Evolutionary conservation across 73 alveolate genomes (phyloP).

Genomic region (Blepharisma stoltei): DNA sequence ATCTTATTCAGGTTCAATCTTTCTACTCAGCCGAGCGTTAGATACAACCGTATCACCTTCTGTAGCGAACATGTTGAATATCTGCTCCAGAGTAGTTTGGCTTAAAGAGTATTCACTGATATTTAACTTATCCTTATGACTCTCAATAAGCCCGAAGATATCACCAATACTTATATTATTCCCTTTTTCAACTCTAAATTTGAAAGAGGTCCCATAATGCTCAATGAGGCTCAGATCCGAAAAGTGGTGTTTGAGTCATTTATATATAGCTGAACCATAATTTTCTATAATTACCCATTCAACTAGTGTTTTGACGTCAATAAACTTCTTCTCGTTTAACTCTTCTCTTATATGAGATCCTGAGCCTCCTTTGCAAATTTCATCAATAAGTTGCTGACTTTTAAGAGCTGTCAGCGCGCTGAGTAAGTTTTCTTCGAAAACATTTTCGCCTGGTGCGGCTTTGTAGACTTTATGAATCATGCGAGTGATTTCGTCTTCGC

Average conservation of each 20-base stretch:
- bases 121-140: conserved; percentile 46
- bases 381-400: neutral
- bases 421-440: neutral
- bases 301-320: conserved; percentile 44
- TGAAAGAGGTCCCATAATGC: conserved; percentile 60
- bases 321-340: conserved; percentile 34
- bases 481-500: conserved; percentile 32
- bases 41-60: conserved; percentile 33
- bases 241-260: conserved; percentile 46
- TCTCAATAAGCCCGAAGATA: conserved; percentile 65
- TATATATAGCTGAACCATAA: conserved; percentile 47
- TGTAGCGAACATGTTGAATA: conserved; percentile 70
- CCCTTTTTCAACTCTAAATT: conserved; percentile 56
- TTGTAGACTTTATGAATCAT: neutral
- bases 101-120: conserved; percentile 65
- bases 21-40: neutral
- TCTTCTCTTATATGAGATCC: conserved; percentile 38
- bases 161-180: conserved; percentile 56
- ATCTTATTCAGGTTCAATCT: too few relatives aligned
- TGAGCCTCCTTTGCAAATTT: conserved; percentile 19
- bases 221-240: conserved; percentile 54
- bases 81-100: conserved; percentile 74
- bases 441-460: neutral
- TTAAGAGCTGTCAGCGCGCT: neutral
- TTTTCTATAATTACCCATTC: conserved; percentile 52